Percentiles rank a stretch among this genome's conserved stretches.
Conservation (phyloP, 2,329 filamentous ascomycete genomes). For the Podosphaera aphanis region DNA sequence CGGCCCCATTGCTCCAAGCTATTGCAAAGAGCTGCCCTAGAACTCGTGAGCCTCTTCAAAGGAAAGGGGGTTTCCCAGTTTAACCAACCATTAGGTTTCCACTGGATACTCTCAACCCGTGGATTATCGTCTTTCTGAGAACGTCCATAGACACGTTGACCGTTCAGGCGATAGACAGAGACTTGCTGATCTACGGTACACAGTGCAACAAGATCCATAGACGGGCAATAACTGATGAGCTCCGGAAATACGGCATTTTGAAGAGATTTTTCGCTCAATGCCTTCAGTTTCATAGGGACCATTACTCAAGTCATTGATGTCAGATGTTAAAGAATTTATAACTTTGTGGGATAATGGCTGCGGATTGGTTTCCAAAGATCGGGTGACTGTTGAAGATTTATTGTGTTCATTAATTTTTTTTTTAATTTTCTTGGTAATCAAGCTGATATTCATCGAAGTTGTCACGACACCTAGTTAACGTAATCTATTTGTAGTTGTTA, state of each 20-base stretch:
- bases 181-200: slow-evolving; percentile 46
- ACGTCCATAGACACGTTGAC: slow-evolving; percentile 39
- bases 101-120: slow-evolving; percentile 18
- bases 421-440: too few relatives aligned
- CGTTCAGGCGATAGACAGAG: slow-evolving; percentile 55
- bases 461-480: too few relatives aligned
- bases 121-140: slow-evolving; percentile 16
- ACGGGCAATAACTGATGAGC: slow-evolving; percentile 55
- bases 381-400: too few relatives aligned
- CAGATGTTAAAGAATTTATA: too few relatives aligned
- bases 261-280: slow-evolving; percentile 33
- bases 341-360: too few relatives aligned
- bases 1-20: slow-evolving; percentile 59
- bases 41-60: neutral
- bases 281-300: slow-evolving; percentile 10
- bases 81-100: slow-evolving; percentile 17
- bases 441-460: too few relatives aligned
- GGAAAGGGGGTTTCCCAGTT: neutral
- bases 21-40: slow-evolving; percentile 55
- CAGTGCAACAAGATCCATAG: slow-evolving; percentile 61
- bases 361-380: too few relatives aligned
- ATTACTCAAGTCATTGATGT: neutral
- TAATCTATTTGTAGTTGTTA: too few relatives aligned
- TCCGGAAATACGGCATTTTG: slow-evolving; percentile 28
- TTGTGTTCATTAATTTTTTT: too few relatives aligned